Evolutionary conservation across 2,329 filamentous ascomycete genomes (phyloP), one percentile per base, ranked within the genome.

Genomic region (Monilinia fructigena): DNA sequence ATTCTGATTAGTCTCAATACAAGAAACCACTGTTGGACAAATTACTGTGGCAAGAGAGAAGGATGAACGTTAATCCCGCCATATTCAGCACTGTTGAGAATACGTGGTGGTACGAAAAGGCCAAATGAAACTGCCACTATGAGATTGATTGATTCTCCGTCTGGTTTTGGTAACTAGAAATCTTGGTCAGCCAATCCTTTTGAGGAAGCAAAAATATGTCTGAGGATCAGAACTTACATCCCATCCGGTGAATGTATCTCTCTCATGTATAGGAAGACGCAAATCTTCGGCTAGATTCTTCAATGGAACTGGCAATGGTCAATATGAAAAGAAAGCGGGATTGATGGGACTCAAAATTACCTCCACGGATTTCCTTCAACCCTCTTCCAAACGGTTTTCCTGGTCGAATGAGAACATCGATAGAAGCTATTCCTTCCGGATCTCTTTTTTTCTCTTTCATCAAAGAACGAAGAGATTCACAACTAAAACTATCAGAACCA

Each of bases 61-160:
- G 95, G 95, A 75, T 99, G 95, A 2, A 99, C 84, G 77, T 99
- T 99, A 3, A 99, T 79, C 0, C 95, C 95, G 54, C 93, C 93
- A 78, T 96, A 97, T 72, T 85, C 86, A 31, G 90, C 86, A 1
- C 79, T 79, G 28, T 80, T 80, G 28, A 99, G 81, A 20, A 98
- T 86, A 5, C 92, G 84, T 0, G 84, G 83, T 0, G 95, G 95
- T 0, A 99, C 88, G 68, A 97, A 89, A 10, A 97, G 84, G 3
- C 95, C 95, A 78, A 98, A 99, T 0, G 95, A 98, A 5, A 98
- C 95, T 58, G 93, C 93, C 55, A 98, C 82, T 71, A 99, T 85
- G 67, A 99, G 81, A 76, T 97, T 93, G 71, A 87, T 86, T 35
- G 79, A 72, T 38, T 76, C 73, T 47, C 73, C 75, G 20, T 79